A percentile compares a stretch with the other conserved stretches of the same genome.
Conservation (phyloP, 2,329 filamentous ascomycete species). For the Pezicula radicicola region DNA sequence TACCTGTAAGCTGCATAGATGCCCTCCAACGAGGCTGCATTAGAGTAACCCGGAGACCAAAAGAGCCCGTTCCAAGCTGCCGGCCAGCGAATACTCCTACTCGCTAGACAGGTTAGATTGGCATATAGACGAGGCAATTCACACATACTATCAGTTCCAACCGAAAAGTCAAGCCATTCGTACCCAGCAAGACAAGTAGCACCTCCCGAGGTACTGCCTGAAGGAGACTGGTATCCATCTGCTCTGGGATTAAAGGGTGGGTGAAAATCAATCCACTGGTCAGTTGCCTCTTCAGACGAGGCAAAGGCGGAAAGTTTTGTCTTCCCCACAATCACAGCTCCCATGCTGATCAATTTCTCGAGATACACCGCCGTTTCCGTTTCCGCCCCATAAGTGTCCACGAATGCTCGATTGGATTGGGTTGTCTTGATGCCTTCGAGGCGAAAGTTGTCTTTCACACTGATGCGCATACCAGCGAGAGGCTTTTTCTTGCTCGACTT, state of each 20-base stretch:
- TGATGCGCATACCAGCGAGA: constrained; percentile 55
- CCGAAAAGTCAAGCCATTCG: constrained; percentile 41
- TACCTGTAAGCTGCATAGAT: background rate
- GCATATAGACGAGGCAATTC: background rate
- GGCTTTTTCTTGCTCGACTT: constrained; percentile 27
- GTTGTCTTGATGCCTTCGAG: constrained; percentile 51
- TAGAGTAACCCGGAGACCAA: background rate
- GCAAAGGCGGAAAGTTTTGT: constrained; percentile 45
- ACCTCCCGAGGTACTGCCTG: constrained; percentile 39
- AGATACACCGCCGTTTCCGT: constrained; percentile 44
- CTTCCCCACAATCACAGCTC: constrained; percentile 51
- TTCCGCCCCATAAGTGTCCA: constrained; percentile 42
- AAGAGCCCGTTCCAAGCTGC: background rate
- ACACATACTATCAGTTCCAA: constrained; percentile 39
- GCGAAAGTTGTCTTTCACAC: constrained; percentile 58
- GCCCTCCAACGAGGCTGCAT: background rate
- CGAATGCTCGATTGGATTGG: constrained; percentile 54
- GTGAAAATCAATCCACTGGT: constrained; percentile 38
- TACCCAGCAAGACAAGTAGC: constrained; percentile 38
- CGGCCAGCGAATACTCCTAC: background rate
- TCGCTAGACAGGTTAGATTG: background rate
- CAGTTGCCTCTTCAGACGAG: constrained; percentile 3
- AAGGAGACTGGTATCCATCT: constrained; percentile 40
- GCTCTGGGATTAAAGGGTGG: constrained; percentile 34
- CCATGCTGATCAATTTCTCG: constrained; percentile 48